Percentiles rank a stretch among this genome's conserved stretches.
Conservation (phyloP, 257 asterid species). For the Jaltomata sinuosa region DNA sequence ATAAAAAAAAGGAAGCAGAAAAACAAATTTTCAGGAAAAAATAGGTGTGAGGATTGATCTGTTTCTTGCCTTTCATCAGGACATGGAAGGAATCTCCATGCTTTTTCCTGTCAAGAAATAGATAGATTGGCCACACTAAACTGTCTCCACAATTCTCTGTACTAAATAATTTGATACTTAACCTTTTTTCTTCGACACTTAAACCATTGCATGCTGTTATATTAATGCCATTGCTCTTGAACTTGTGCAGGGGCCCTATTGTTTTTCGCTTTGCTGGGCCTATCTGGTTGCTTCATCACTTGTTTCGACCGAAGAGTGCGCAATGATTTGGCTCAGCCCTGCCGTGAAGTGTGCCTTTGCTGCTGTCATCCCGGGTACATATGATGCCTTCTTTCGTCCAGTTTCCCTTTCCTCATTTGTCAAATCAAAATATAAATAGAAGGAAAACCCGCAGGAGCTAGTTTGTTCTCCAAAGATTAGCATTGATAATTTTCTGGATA, state of each 20-base stretch:
- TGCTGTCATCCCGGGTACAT: conserved; percentile 94
- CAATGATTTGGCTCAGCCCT: conserved; percentile 92
- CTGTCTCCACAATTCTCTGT: not conserved
- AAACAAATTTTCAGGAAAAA: not conserved
- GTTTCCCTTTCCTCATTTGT: not conserved
- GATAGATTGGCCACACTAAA: not conserved
- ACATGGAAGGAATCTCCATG: not conserved
- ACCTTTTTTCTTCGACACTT: not conserved
- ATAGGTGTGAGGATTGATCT: not conserved
- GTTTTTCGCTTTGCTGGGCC: conserved; percentile 81
- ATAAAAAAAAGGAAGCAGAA: not conserved
- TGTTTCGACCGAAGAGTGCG: conserved; percentile 94
- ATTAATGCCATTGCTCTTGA: not conserved
- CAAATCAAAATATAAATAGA: not conserved
- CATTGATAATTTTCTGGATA: not conserved
- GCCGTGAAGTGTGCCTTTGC: conserved; percentile 88
- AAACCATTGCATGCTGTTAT: not conserved
- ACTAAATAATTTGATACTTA: not conserved
- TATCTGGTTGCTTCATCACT: conserved; percentile 88
- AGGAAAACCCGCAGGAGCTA: not conserved
- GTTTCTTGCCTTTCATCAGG: not conserved
- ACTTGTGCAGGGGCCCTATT: conserved; percentile 64
- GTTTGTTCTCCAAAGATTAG: not conserved
- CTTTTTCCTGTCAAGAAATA: not conserved
- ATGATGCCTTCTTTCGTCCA: not conserved